Conservation (phyloP, 129 eudicot species). For the Helichrysum umbraculigerum region DNA sequence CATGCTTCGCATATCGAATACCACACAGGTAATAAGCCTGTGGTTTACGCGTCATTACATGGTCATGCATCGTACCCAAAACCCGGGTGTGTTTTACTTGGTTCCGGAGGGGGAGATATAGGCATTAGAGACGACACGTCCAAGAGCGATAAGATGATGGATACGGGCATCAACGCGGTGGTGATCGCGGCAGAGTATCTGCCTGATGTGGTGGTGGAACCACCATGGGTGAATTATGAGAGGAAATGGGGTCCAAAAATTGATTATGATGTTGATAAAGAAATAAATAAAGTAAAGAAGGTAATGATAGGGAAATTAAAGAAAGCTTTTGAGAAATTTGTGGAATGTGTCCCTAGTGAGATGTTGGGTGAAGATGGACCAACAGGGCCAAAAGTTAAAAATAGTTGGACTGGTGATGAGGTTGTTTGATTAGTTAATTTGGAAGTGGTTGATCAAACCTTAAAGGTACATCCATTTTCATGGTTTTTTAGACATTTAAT, state of each 20-base stretch:
- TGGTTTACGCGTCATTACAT: conserved; percentile 44
- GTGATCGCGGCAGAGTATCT: conserved; percentile 52
- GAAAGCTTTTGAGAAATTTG: conserved; percentile 37
- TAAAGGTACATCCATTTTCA: conserved; percentile 3
- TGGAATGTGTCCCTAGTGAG: conserved; percentile 55
- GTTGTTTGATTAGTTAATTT: conserved; percentile 10
- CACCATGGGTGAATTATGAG: conserved; percentile 64
- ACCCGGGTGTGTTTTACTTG: conserved; percentile 52
- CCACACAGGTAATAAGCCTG: conserved; percentile 38
- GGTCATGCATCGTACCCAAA: conserved; percentile 50
- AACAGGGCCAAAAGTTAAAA: conserved; percentile 68
- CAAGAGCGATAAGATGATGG: conserved; percentile 51
- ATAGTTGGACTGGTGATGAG: conserved; percentile 61
- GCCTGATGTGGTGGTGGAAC: conserved; percentile 42
- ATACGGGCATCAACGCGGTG: conserved; percentile 39
- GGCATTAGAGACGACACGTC: conserved; percentile 67
- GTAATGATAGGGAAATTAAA: conserved; percentile 56
- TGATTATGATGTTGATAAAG: conserved; percentile 51
- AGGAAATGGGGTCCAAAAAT: conserved; percentile 83
- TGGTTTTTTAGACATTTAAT: not conserved
- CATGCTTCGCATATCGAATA: conserved; percentile 39
- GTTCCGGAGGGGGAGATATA: conserved; percentile 37
- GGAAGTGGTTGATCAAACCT: conserved; percentile 35
- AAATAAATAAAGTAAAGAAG: conserved; percentile 43
- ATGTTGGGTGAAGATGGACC: conserved; percentile 85